Evolutionary conservation across 805 yeast genomes (phyloP).

Genomic region (Myxozyma melibiosi): DNA sequence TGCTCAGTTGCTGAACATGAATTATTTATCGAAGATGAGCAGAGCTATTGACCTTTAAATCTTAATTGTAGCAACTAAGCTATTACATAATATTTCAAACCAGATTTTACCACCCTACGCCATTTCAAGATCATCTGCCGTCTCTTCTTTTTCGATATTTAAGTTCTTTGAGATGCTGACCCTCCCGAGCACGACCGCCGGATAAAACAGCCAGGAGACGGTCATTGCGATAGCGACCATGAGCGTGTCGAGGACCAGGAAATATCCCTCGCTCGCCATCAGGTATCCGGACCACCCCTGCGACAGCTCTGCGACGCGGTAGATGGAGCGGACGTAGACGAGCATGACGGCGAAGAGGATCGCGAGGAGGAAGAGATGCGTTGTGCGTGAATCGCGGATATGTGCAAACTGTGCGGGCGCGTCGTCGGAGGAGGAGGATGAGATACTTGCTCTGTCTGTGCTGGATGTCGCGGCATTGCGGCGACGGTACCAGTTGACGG

Average conservation of each 20-base stretch:
- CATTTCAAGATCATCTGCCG: not conserved
- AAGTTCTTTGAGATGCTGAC: slow-evolving; percentile 8
- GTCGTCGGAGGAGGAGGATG: not conserved
- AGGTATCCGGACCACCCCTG: slow-evolving; percentile 66
- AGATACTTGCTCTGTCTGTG: not conserved
- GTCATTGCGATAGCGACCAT: slow-evolving; percentile 52
- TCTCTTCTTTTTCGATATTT: not conserved
- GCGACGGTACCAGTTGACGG: not conserved
- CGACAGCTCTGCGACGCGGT: slow-evolving; percentile 65
- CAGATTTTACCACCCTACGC: no score
- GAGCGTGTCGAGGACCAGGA: slow-evolving; percentile 57
- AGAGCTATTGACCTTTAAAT: no score
- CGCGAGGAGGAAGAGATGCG: not conserved
- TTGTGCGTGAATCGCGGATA: slow-evolving; percentile 10
- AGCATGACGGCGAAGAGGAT: slow-evolving; percentile 39
- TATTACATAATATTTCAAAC: no score
- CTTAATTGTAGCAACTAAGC: no score
- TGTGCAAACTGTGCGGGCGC: slow-evolving; percentile 18
- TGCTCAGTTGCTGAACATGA: no score
- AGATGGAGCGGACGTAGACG: slow-evolving; percentile 65
- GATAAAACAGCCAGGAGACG: slow-evolving; percentile 14
- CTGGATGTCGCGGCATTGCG: not conserved
- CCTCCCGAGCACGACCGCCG: slow-evolving; percentile 18
- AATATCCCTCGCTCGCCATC: slow-evolving; percentile 57
- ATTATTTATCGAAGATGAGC: no score